Conservation (phyloP, 176 grass and related monocot genomes). For the Microstegium vimineum region DNA sequence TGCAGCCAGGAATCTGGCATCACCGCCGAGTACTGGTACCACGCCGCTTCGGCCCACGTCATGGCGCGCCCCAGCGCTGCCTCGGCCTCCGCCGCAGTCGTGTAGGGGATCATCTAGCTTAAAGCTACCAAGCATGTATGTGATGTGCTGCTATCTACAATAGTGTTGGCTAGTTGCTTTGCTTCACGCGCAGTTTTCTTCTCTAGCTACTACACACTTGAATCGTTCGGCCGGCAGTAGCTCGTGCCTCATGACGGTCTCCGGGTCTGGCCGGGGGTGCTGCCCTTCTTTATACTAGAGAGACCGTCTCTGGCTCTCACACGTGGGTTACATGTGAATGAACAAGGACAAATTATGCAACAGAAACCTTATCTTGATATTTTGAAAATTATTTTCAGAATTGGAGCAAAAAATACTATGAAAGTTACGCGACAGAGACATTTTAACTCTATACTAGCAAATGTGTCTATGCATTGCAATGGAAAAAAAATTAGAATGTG, state of each 20-base stretch:
- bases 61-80: not conserved
- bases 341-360: not conserved
- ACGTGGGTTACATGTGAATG: not conserved
- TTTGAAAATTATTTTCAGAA: no score
- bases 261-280: not conserved
- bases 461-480: no score
- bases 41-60: not conserved
- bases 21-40: not conserved
- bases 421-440: not conserved
- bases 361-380: no score
- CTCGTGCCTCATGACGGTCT: not conserved
- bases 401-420: not conserved
- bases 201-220: not conserved
- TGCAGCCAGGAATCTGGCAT: not conserved
- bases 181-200: not conserved
- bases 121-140: not conserved
- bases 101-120: conserved; percentile 4
- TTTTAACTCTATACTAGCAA: not conserved
- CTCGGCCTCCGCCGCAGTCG: not conserved
- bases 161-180: not conserved
- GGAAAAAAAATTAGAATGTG: no score
- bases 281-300: not conserved
- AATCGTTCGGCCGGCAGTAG: not conserved
- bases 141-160: no score
- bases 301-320: not conserved